Percentiles rank a stretch among this genome's conserved stretches.
phyloP scores from a whole-genome alignment of 441 rosid species.

The Melastoma candidum region DNA sequence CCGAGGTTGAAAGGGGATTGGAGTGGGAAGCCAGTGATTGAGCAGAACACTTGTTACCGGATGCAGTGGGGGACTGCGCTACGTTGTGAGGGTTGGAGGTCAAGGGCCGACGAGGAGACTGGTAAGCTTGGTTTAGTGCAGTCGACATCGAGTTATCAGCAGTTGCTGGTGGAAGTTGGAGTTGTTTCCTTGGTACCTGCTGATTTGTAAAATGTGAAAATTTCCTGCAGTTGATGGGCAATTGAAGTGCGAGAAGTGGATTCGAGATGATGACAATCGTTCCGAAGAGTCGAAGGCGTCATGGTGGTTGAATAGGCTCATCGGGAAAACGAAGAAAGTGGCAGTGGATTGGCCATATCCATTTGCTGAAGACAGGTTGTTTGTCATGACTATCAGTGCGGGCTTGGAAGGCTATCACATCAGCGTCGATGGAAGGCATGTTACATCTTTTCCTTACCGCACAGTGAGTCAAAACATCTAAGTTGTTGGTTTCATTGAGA shows the following conservation, averaged over 20 bases:
- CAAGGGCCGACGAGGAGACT: constrained; percentile 71
- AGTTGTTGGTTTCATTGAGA: not conserved
- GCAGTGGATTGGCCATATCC: constrained; percentile 81
- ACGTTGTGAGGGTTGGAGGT: constrained; percentile 78
- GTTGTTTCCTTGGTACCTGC: not conserved
- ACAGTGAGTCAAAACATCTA: constrained; percentile 43
- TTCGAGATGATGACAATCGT: constrained; percentile 54
- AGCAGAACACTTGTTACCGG: constrained; percentile 90
- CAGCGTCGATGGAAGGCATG: constrained; percentile 75
- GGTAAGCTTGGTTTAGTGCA: constrained; percentile 28
- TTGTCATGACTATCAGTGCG: constrained; percentile 72
- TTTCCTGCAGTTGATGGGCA: constrained; percentile 66
- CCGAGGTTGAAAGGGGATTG: constrained; percentile 93
- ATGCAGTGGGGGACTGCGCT: constrained; percentile 90
- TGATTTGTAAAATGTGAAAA: not conserved
- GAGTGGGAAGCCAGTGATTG: constrained; percentile 85
- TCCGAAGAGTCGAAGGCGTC: constrained; percentile 54
- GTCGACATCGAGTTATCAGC: not conserved
- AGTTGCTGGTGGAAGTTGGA: constrained; percentile 3
- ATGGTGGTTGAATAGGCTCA: constrained; percentile 80
- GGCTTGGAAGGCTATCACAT: constrained; percentile 87
- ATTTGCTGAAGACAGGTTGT: constrained; percentile 62
- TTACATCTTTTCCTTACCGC: constrained; percentile 78
- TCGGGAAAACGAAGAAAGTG: constrained; percentile 57
- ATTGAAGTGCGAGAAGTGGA: constrained; percentile 91